Percentiles rank a stretch among this genome's conserved stretches.
Conservation (phyloP, 257 asterid genomes). For the Jaltomata sinuosa region DNA sequence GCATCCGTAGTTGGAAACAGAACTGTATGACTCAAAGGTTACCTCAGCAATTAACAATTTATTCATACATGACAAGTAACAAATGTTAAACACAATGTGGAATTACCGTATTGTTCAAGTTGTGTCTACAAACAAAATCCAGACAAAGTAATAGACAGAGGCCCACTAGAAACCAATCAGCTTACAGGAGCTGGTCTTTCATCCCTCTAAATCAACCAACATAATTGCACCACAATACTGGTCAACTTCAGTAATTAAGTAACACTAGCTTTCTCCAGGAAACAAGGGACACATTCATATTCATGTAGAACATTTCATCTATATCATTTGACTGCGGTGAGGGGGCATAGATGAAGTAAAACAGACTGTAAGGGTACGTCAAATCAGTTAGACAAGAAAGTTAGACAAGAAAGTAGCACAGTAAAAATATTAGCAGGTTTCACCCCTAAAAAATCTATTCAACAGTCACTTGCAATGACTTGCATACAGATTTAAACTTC, state of each 20-base stretch:
- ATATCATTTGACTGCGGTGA: background rate
- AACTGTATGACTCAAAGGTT: background rate
- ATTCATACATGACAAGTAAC: background rate
- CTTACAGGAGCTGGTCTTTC: background rate
- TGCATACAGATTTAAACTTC: background rate
- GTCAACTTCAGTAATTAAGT: background rate
- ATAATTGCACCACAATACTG: background rate
- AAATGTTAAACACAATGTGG: background rate
- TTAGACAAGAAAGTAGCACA: background rate
- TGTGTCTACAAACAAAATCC: background rate
- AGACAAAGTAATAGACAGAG: background rate
- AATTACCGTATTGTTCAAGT: background rate
- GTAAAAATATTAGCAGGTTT: background rate
- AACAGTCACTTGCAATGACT: background rate
- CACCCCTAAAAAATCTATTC: background rate
- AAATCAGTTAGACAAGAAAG: background rate
- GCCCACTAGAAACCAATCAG: background rate
- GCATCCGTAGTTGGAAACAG: background rate
- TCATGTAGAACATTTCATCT: background rate
- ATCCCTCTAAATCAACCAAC: background rate
- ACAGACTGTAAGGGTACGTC: background rate
- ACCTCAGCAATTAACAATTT: background rate
- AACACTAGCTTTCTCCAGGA: background rate
- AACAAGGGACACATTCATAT: background rate
- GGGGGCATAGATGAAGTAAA: background rate